Base-by-base conservation (phyloP, 108 stramenopile genomes). In the Nitzschia sp. region DNA sequence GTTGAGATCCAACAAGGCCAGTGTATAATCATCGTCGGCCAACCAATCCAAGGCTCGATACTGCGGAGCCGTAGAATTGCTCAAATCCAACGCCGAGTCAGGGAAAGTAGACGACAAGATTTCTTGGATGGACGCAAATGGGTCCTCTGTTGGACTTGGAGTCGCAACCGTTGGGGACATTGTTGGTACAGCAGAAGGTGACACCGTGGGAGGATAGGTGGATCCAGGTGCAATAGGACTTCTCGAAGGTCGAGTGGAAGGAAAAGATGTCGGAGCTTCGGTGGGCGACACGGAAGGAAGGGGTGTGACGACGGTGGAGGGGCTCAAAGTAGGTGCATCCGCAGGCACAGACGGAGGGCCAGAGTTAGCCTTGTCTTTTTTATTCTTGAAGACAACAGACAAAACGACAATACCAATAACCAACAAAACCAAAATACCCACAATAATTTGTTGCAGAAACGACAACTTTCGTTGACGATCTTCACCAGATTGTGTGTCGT, bases 11-110 rank as follows among this genome's bases (percentile, higher is more conserved):
- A 48, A 17, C n/a, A 48, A 17, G 3, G 14, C 46, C 1, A 48
- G 46, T 17, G 17, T 48, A 17, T 48, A 48, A 48, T 15, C n/a
- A 48, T 48, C 46, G 6, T 54, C 14, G 17, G 37, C 0, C 20
- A 70, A 34, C 69, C 69, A 70, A 26, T 59, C 46, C 26, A 70
- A 21, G 7, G 69, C 69, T 41, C 19, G 46, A 51, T 51, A 70
- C 20, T 70, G 69, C 1, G 69, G 57, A 8, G 69, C 46, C 1
- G 57, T 59, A 9, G 57, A 2, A 51, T 58, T 21, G 0, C 10
- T 37, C 11, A 70, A 42, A 8, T 42, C 29, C 9, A n/a, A 19
- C n/a, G 14, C 44, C 3, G 69, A 58, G 8, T 50, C 20, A 19
- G 69, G 69, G 15, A 51, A 41, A 22, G 15, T 42, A 1, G 39